Percentiles rank a stretch among this genome's conserved stretches.
Conservation (phyloP, 2,329 filamentous ascomycete genomes). For the Cladorrhinum sp. region DNA sequence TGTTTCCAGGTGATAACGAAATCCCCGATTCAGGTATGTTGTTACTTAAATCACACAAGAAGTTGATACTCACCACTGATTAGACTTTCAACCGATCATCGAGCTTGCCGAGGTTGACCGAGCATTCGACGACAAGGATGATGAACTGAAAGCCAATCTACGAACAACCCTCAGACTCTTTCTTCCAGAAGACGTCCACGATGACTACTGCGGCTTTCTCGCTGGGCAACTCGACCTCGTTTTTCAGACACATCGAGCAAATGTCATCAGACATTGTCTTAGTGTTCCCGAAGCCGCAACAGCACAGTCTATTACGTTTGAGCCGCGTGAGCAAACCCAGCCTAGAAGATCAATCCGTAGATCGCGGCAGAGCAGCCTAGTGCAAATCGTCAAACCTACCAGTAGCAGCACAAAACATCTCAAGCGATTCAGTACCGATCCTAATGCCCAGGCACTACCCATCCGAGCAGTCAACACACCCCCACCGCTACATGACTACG, state of each 20-base stretch:
- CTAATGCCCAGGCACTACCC: background rate
- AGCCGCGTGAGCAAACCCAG: background rate
- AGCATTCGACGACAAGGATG: conserved; percentile 22
- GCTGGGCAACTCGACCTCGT: conserved; percentile 25
- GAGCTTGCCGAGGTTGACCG: conserved; percentile 27
- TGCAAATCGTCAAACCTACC: conserved; percentile 9
- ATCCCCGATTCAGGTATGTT: conserved; percentile 21
- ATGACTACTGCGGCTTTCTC: conserved; percentile 24
- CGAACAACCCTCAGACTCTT: conserved; percentile 25
- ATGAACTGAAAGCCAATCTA: conserved; percentile 21
- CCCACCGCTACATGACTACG: background rate
- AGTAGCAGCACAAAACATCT: background rate
- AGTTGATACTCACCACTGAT: background rate
- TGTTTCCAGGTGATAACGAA: conserved; percentile 22
- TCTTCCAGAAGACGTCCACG: conserved; percentile 19
- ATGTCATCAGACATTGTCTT: conserved; percentile 21
- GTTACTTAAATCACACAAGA: too few relatives aligned
- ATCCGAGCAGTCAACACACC: background rate
- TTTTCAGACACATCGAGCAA: conserved; percentile 25
- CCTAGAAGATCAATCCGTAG: conserved; percentile 13
- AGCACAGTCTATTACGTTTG: background rate
- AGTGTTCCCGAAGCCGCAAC: background rate
- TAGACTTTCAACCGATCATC: conserved; percentile 24
- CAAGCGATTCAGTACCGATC: background rate
- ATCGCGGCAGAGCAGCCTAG: conserved; percentile 20